Evolutionary conservation across 2,329 filamentous ascomycete species (phyloP).

Genomic region (Harringtonia aguacate): DNA sequence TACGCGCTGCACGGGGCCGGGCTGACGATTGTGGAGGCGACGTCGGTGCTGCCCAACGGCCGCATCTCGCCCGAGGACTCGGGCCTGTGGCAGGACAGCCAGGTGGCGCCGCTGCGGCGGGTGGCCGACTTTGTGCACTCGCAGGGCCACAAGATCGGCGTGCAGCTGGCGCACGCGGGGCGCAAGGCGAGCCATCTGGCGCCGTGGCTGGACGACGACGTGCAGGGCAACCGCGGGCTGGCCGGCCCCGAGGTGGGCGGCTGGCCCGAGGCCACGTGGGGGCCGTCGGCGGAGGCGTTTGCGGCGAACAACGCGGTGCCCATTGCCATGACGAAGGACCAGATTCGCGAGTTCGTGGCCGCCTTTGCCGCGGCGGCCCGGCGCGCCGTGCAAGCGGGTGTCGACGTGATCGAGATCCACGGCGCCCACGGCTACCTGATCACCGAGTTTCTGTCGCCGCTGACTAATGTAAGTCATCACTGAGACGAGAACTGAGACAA

Average conservation of each 20-base stretch:
- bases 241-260: conserved; percentile 42
- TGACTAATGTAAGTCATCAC: conserved; percentile 42
- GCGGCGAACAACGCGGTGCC: conserved; percentile 50
- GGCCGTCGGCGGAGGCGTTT: conserved; percentile 44
- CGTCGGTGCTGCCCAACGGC: conserved; percentile 62
- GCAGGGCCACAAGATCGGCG: conserved; percentile 64
- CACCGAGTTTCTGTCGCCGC: conserved; percentile 51
- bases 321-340: conserved; percentile 54
- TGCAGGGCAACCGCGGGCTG: conserved; percentile 30
- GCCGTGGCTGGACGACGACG: conserved; percentile 49
- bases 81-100: conserved; percentile 76
- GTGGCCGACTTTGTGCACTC: conserved; percentile 71
- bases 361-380: conserved; percentile 49
- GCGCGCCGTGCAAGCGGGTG: conserved; percentile 56
- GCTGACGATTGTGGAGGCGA: conserved; percentile 68
- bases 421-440: conserved; percentile 57
- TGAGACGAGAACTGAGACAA: too few relatives aligned
- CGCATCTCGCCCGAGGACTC: conserved; percentile 72
- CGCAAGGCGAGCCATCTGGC: conserved; percentile 52
- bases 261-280: conserved; percentile 46
- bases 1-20: conserved; percentile 67
- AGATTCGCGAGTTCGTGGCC: conserved; percentile 56
- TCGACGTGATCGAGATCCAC: conserved; percentile 65
- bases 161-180: conserved; percentile 77
- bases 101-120: conserved; percentile 60